Evolutionary conservation across 495 filamentous ascomycete genomes (phyloP).

Genomic region (Cercophora scortea): DNA sequence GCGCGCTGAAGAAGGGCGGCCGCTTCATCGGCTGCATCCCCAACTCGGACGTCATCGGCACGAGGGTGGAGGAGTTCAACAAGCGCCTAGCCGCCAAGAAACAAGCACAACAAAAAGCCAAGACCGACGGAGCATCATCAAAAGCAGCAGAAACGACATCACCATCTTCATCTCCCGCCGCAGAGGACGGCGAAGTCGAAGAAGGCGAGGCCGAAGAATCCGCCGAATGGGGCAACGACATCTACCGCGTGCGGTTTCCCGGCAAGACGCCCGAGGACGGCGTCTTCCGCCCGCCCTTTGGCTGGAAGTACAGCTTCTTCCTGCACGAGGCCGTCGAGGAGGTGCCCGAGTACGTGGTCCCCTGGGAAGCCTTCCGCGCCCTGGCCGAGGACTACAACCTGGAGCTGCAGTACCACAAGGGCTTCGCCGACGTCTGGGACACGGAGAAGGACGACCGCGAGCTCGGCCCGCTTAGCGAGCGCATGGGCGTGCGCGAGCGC

Average conservation of each 20-base stretch:
- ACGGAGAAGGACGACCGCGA: constrained; percentile 76
- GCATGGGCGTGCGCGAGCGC: constrained; percentile 83
- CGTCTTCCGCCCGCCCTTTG: constrained; percentile 86
- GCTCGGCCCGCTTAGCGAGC: constrained; percentile 75
- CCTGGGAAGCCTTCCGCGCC: constrained; percentile 93
- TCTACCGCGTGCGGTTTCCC: constrained; percentile 85
- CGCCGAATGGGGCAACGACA: constrained; percentile 83
- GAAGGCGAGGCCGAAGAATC: constrained; percentile 45
- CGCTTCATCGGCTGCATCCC: constrained; percentile 90
- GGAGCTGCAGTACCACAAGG: constrained; percentile 84
- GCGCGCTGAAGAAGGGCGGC: constrained; percentile 83
- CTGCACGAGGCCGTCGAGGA: constrained; percentile 93
- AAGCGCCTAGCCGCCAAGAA: constrained; percentile 41
- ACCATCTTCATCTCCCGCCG: constrained; percentile 2
- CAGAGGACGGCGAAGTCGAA: constrained; percentile 39
- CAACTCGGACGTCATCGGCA: constrained; percentile 78
- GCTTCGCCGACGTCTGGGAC: constrained; percentile 84
- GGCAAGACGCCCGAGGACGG: constrained; percentile 70
- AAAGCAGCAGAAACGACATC: not conserved
- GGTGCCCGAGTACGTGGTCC: constrained; percentile 95
- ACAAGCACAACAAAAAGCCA: constrained; percentile 14
- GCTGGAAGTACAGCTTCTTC: constrained; percentile 96
- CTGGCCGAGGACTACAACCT: constrained; percentile 95
- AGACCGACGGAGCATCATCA: not conserved
- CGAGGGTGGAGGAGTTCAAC: constrained; percentile 56